Percentiles rank a stretch among this genome's conserved stretches.
Conservation (phyloP, 805 yeast genomes). For the Kluyveromyces starmeri region DNA sequence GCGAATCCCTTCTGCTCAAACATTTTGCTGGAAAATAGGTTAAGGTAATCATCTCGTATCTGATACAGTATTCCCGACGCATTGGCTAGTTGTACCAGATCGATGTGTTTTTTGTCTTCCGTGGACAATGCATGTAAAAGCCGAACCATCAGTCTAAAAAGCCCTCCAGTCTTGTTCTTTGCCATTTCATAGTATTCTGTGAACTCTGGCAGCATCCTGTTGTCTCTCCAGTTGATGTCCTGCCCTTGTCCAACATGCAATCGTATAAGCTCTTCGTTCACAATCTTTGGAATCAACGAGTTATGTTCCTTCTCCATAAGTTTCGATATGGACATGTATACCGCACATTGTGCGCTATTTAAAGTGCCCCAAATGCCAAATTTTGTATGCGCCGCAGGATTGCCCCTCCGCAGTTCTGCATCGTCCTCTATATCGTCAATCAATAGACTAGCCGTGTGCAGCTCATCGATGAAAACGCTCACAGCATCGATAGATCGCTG, state of each 20-base stretch:
- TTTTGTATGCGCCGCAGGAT: slow-evolving; percentile 67
- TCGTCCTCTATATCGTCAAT: slow-evolving; percentile 87
- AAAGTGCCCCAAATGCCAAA: slow-evolving; percentile 76
- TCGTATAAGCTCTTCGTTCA: slow-evolving; percentile 67
- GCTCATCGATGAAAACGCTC: slow-evolving; percentile 41
- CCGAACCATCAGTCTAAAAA: slow-evolving; percentile 65
- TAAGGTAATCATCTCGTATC: slow-evolving; percentile 75
- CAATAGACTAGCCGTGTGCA: slow-evolving; percentile 59
- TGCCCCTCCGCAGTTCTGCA: slow-evolving; percentile 64
- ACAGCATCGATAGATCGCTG: slow-evolving; percentile 32
- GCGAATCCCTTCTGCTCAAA: slow-evolving; percentile 66
- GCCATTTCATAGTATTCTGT: slow-evolving; percentile 71
- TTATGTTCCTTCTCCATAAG: slow-evolving; percentile 29
- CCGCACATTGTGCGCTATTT: slow-evolving; percentile 75
- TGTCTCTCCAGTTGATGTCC: slow-evolving; percentile 84
- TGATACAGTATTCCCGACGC: slow-evolving; percentile 78
- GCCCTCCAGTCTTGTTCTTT: slow-evolving; percentile 81
- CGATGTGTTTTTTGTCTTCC: not conserved
- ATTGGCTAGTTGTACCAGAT: slow-evolving; percentile 56
- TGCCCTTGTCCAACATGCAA: slow-evolving; percentile 86
- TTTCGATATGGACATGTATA: slow-evolving; percentile 58
- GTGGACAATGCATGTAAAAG: slow-evolving; percentile 39
- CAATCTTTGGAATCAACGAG: slow-evolving; percentile 27
- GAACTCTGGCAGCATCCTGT: slow-evolving; percentile 46
- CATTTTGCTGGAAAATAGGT: slow-evolving; percentile 40